Percentiles rank a stretch among this genome's conserved stretches.
phyloP scores from a whole-genome alignment of 2,329 filamentous ascomycete genomes.

The Xylariomycetidae sp. region DNA sequence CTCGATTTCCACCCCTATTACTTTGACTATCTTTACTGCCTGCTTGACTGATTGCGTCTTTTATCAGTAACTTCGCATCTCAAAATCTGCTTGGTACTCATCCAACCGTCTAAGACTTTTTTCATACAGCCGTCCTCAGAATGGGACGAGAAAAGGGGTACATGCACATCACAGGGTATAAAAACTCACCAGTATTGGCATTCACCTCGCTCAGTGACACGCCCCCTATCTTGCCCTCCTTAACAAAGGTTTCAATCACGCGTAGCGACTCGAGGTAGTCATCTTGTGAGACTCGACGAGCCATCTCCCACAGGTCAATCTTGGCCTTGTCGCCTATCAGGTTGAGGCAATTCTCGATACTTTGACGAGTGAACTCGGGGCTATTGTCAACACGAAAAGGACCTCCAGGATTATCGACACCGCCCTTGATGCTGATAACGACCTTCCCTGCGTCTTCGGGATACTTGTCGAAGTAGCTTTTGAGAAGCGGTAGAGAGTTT shows the following conservation, averaged over 20 bases:
- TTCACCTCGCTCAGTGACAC: conserved; percentile 29
- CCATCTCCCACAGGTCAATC: conserved; percentile 46
- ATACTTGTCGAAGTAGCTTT: conserved; percentile 47
- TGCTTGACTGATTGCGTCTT: too few species aligned
- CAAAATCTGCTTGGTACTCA: too few species aligned
- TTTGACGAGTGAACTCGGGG: conserved; percentile 41
- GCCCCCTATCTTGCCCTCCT: conserved; percentile 29
- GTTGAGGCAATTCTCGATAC: conserved; percentile 42
- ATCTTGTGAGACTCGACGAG: conserved; percentile 36
- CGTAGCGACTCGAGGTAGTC: conserved; percentile 27
- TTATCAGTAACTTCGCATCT: too few species aligned
- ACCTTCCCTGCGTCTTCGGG: conserved; percentile 49
- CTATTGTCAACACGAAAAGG: conserved; percentile 18
- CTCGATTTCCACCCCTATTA: conserved; percentile 31
- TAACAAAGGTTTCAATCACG: conserved; percentile 23
- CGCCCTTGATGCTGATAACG: conserved; percentile 49
- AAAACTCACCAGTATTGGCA: conserved; percentile 24
- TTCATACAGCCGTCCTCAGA: too few species aligned
- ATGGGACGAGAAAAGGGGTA: too few species aligned
- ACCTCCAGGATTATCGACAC: conserved; percentile 21
- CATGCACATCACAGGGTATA: too few species aligned
- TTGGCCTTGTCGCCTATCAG: conserved; percentile 34
- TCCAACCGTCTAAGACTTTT: too few species aligned
- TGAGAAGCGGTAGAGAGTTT: conserved; percentile 46
- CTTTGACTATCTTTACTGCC: conserved; percentile 21